These are phyloP conservation scores for Boletus coccyginus DNA, from an alignment of 768 basidiomycete genomes.

Conservation along the genomic window DNA sequence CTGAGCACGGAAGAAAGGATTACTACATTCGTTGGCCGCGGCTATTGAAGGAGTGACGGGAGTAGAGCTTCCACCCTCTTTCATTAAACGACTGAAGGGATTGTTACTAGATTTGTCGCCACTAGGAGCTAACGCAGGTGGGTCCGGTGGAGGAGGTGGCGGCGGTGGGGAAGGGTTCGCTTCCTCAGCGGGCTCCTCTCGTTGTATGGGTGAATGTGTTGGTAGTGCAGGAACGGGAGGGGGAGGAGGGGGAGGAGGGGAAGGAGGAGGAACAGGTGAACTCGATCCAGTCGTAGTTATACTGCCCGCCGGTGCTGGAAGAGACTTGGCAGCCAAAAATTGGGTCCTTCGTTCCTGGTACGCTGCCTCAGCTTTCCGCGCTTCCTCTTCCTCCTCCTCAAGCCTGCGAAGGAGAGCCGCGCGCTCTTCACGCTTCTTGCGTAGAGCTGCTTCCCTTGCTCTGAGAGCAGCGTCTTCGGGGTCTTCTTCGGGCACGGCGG, in stretches of 20 bases:
- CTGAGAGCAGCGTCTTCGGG: constrained; percentile 73
- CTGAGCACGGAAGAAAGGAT: constrained; percentile 71
- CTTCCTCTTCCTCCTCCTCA: constrained; percentile 65
- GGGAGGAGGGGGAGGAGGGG: constrained; percentile 37
- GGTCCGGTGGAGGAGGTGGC: constrained; percentile 25
- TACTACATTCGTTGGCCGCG: constrained; percentile 49
- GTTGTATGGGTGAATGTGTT: constrained; percentile 18
- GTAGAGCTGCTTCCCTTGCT: constrained; percentile 67
- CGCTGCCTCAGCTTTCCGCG: constrained; percentile 44
- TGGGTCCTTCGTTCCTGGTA: constrained; percentile 33
- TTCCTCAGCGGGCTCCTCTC: constrained; percentile 11
- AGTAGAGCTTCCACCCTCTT: constrained; percentile 37
- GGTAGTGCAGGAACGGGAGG: constrained; percentile 37
- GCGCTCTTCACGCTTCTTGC: constrained; percentile 71
- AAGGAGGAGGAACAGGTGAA: constrained; percentile 40
- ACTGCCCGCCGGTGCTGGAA: constrained; percentile 18
- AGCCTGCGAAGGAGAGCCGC: constrained; percentile 65
- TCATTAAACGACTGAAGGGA: constrained; percentile 73
- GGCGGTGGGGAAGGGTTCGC: constrained; percentile 34
- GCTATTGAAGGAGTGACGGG: constrained; percentile 11
- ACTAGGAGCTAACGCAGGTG: constrained; percentile 27
- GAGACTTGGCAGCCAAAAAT: constrained; percentile 38
- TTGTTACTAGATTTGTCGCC: constrained; percentile 63
- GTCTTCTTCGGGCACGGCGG: constrained; percentile 53
- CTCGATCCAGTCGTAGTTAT: constrained; percentile 19